These are phyloP conservation scores for Kalmanozyma brasiliensis DNA, from an alignment of 1,284 basidiomycete species.

Conservation along the genomic window DNA sequence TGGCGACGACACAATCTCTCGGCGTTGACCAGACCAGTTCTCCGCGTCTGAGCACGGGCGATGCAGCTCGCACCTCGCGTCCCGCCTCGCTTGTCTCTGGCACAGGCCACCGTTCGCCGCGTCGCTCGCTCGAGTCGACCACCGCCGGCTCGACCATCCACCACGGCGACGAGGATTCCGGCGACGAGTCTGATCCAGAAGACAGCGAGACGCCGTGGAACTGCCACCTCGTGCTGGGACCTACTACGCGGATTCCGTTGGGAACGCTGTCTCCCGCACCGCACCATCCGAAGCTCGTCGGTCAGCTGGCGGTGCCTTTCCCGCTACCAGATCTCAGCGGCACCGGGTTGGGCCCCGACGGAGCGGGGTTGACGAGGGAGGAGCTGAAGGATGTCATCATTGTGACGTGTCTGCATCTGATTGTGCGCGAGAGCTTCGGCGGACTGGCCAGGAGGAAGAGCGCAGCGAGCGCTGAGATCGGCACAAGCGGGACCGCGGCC, in stretches of 20 bases:
- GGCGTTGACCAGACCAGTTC: slow-evolving; percentile 7
- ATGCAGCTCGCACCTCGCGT: slow-evolving; percentile 23
- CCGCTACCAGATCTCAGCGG: slow-evolving; percentile 72
- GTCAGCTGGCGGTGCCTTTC: slow-evolving; percentile 87
- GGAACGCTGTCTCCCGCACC: slow-evolving; percentile 81
- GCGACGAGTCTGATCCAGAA: slow-evolving; percentile 78
- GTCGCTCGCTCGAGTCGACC: slow-evolving; percentile 41
- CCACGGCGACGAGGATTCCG: slow-evolving; percentile 39
- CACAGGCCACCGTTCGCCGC: slow-evolving; percentile 19
- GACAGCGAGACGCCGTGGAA: slow-evolving; percentile 96
- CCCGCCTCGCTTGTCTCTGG: slow-evolving; percentile 38
- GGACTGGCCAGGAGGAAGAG: slow-evolving; percentile 76
- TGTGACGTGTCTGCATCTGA: slow-evolving; percentile 88
- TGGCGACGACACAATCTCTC: slow-evolving; percentile 18
- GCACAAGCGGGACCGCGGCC: not conserved
- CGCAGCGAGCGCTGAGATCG: slow-evolving; percentile 71
- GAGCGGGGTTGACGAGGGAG: slow-evolving; percentile 75
- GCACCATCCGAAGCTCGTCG: slow-evolving; percentile 94
- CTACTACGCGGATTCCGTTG: slow-evolving; percentile 62
- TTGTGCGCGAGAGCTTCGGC: slow-evolving; percentile 89
- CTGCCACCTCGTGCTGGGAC: slow-evolving; percentile 72
- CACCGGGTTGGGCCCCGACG: slow-evolving; percentile 56
- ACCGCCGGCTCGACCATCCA: slow-evolving; percentile 32
- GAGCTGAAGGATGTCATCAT: slow-evolving; percentile 93
- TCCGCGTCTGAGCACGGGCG: slow-evolving; percentile 18